Percentiles rank a stretch among this genome's conserved stretches.
These are phyloP conservation scores for Glycine tomentella DNA, from an alignment of 306 rosid genomes.

Conservation along the genomic window DNA sequence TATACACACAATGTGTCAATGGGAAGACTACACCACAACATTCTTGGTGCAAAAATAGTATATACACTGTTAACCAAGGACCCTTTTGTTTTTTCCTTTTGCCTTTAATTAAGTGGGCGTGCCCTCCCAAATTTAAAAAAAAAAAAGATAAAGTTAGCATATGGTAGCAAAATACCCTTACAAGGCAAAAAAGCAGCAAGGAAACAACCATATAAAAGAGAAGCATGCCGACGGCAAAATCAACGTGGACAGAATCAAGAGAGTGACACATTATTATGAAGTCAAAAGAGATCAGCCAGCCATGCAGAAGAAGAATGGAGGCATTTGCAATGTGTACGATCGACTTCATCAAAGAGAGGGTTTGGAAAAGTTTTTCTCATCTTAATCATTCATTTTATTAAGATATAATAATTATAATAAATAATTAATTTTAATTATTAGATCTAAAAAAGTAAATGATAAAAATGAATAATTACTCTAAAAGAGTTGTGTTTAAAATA, in stretches of 20 bases:
- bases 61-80: slow-evolving; percentile 31
- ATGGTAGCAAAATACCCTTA: slow-evolving; percentile 39
- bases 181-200: slow-evolving; percentile 36
- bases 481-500: no score
- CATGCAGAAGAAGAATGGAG: slow-evolving; percentile 18
- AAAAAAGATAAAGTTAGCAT: slow-evolving; percentile 41
- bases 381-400: no score
- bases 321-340: slow-evolving; percentile 21
- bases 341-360: background rate
- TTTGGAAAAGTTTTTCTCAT: slow-evolving; percentile 20
- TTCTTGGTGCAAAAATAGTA: slow-evolving; percentile 37
- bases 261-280: slow-evolving; percentile 32
- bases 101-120: slow-evolving; percentile 50
- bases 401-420: no score
- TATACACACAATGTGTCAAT: background rate
- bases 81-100: slow-evolving; percentile 28
- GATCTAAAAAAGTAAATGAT: no score
- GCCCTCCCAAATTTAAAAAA: slow-evolving; percentile 46
- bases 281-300: slow-evolving; percentile 47
- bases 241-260: slow-evolving; percentile 44
- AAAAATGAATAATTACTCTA: no score
- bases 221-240: slow-evolving; percentile 46
- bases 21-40: slow-evolving; percentile 5
- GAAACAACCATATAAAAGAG: slow-evolving; percentile 29
- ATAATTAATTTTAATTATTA: no score